These are phyloP conservation scores for Apophysomyces ossiformis DNA, from an alignment of 371 early-diverging fungal species.

Conservation along the genomic window DNA sequence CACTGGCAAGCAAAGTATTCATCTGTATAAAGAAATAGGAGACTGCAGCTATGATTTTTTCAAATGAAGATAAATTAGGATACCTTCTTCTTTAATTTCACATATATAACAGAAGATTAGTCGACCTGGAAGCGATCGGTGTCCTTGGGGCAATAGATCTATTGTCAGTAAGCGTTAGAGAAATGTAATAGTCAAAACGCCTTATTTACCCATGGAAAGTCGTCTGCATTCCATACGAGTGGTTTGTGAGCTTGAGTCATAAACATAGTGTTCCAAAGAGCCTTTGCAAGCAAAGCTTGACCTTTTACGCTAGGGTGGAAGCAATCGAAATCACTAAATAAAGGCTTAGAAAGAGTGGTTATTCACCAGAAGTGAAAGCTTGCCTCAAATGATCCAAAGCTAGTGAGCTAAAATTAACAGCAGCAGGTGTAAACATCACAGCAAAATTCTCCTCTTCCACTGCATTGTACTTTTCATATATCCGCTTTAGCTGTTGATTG, in stretches of 20 bases:
- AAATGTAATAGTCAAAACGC: neutral
- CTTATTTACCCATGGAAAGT: neutral
- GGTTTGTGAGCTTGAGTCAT: neutral
- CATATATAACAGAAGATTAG: neutral
- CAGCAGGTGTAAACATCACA: conserved; percentile 1
- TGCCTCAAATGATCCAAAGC: neutral
- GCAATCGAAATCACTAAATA: conserved; percentile 2
- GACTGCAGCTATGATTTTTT: no score
- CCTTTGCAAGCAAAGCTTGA: neutral
- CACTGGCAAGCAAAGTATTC: no score
- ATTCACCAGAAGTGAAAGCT: neutral
- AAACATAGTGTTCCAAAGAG: neutral
- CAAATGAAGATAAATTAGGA: no score
- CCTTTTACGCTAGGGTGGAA: conserved; percentile 3
- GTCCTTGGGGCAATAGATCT: neutral
- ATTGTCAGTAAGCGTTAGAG: neutral
- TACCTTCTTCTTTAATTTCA: no score
- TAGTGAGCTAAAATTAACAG: neutral
- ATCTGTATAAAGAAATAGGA: no score
- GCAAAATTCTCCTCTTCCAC: neutral
- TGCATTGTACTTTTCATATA: neutral
- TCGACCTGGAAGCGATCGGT: neutral
- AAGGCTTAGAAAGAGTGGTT: neutral
- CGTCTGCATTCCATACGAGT: neutral
- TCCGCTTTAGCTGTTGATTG: neutral